These are phyloP conservation scores for Phaseolus lunatus DNA, from an alignment of 306 rosid species.

Conservation along the genomic window DNA sequence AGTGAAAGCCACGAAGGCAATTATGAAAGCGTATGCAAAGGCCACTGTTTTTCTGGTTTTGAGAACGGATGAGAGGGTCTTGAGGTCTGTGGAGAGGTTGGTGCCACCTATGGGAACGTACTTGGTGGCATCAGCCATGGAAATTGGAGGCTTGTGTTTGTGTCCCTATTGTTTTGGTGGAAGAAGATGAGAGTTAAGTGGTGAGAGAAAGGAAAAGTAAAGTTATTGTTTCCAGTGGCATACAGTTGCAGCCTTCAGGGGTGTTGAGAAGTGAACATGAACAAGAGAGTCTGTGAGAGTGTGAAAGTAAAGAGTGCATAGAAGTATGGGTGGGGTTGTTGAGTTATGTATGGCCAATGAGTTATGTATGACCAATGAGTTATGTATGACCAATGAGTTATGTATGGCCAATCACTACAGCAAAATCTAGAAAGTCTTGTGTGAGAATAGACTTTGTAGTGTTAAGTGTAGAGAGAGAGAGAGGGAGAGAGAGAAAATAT, in stretches of 20 bases:
- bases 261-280: not conserved
- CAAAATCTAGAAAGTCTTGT: not conserved
- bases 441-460: not conserved
- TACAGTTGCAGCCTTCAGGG: not conserved
- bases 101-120: constrained; percentile 56
- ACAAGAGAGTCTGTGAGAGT: not conserved
- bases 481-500: not conserved
- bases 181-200: not conserved
- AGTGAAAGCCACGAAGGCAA: constrained; percentile 74
- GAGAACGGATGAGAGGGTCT: constrained; percentile 61
- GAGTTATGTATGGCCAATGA: constrained; percentile 31
- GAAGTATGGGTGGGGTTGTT: not conserved
- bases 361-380: constrained; percentile 28
- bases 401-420: constrained; percentile 3
- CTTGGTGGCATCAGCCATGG: constrained; percentile 85
- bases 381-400: constrained; percentile 23
- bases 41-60: constrained; percentile 67
- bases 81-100: constrained; percentile 61
- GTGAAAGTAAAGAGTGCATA: constrained; percentile 2
- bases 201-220: not conserved
- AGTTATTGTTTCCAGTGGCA: not conserved
- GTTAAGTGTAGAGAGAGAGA: not conserved
- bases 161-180: not conserved
- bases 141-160: not conserved
- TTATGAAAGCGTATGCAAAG: constrained; percentile 68